Conservation (phyloP, 202 grass and related monocot species). For the Hordeum pubiflorum region DNA sequence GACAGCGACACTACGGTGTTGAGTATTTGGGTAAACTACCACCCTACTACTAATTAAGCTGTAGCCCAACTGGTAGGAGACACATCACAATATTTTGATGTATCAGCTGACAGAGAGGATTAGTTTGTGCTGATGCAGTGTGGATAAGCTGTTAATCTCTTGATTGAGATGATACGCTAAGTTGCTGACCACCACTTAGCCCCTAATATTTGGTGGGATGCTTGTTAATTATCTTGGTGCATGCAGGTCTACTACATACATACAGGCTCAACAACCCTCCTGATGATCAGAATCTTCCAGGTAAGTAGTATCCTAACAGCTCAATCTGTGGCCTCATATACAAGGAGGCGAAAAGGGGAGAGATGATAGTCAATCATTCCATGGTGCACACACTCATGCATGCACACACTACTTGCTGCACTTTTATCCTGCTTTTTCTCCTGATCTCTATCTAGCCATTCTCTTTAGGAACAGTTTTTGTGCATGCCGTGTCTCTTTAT, state of each 20-base stretch:
- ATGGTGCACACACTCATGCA: conserved; percentile 33
- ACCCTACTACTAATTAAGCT: conserved; percentile 23
- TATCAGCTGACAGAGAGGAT: not conserved
- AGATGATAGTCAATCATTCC: conserved; percentile 25
- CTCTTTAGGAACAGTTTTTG: conserved; percentile 29
- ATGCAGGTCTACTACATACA: not conserved
- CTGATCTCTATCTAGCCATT: not conserved
- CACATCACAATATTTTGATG: not conserved
- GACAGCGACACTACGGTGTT: conserved; percentile 5
- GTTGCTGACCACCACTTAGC: not conserved
- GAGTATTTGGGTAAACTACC: conserved; percentile 16
- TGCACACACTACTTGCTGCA: conserved; percentile 14
- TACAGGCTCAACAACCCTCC: not conserved
- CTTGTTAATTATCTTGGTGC: conserved; percentile 13
- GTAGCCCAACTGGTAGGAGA: conserved; percentile 21
- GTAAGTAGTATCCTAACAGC: conserved; percentile 22
- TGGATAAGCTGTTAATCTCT: conserved; percentile 19
- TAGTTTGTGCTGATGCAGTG: not conserved
- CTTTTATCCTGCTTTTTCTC: conserved; percentile 13
- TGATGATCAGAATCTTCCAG: conserved; percentile 30
- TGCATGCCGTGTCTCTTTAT: conserved; percentile 24
- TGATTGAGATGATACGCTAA: conserved; percentile 10
- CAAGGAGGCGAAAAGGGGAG: not conserved
- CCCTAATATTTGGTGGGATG: conserved; percentile 22
- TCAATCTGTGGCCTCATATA: conserved; percentile 8